phyloP scores from a whole-genome alignment of 2,329 filamentous ascomycete species.

The Acephala macrosclerotiorum region DNA sequence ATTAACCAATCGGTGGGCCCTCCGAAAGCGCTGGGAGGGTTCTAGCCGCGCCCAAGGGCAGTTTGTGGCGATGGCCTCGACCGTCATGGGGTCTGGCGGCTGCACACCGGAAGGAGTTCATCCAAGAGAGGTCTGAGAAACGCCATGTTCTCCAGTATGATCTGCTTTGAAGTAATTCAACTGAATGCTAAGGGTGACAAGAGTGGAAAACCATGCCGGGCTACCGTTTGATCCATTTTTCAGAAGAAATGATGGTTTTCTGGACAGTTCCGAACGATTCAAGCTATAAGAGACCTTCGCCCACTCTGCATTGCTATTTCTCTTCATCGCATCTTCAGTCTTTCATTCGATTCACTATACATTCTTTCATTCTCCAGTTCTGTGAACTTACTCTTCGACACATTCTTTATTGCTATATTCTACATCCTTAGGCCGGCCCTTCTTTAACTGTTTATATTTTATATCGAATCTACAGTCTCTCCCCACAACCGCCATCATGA shows the following conservation, averaged over 20 bases:
- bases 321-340: constrained; percentile 39
- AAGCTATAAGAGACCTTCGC: constrained; percentile 35
- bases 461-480: constrained; percentile 16
- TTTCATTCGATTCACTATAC: constrained; percentile 40
- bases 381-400: constrained; percentile 43
- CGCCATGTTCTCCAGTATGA: constrained; percentile 37
- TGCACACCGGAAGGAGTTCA: constrained; percentile 19
- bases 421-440: constrained; percentile 41
- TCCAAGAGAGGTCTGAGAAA: constrained; percentile 27
- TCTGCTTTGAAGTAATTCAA: constrained; percentile 30
- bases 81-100: constrained; percentile 14
- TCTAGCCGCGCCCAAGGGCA: constrained; percentile 14
- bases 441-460: constrained; percentile 31
- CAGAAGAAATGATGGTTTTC: constrained; percentile 3
- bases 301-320: constrained; percentile 26
- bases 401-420: constrained; percentile 40
- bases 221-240: constrained; percentile 32
- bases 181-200: constrained; percentile 29
- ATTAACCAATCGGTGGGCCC: constrained; percentile 19
- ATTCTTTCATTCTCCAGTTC: constrained; percentile 42
- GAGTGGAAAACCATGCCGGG: constrained; percentile 25
- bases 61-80: neutral
- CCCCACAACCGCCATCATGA: constrained; percentile 41
- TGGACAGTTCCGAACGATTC: constrained; percentile 32
- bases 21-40: constrained; percentile 17